A percentile compares a stretch with the other conserved stretches of the same genome.
phyloP scores from a whole-genome alignment of 805 yeast genomes.

The Blastobotrys attinorum region DNA sequence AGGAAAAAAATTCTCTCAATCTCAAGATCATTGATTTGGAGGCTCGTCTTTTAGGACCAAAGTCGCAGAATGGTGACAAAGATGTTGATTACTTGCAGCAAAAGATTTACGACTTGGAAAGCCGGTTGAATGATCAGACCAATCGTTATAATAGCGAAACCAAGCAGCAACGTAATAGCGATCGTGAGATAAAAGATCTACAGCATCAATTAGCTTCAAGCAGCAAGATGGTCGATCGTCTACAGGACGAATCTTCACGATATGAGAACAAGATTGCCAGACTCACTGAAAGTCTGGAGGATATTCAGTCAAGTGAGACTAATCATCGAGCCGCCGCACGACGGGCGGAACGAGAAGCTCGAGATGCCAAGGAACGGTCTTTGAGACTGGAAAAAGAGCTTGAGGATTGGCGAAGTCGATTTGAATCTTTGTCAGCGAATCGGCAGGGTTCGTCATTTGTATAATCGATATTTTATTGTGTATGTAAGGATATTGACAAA shows the following conservation, averaged over 20 bases:
- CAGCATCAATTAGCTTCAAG: conserved; percentile 21
- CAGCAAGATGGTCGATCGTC: conserved; percentile 22
- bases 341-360: conserved; percentile 43
- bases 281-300: conserved; percentile 31
- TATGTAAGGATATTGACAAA: neutral
- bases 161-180: conserved; percentile 16
- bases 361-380: conserved; percentile 41
- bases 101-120: conserved; percentile 18
- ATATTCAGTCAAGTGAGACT: conserved; percentile 31
- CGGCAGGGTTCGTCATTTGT: conserved; percentile 2
- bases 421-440: conserved; percentile 7
- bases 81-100: conserved; percentile 13
- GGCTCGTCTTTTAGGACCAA: conserved; percentile 14
- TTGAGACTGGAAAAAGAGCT: conserved; percentile 46
- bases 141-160: conserved; percentile 14
- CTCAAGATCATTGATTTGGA: conserved; percentile 21
- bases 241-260: conserved; percentile 45
- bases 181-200: conserved; percentile 22
- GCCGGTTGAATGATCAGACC: conserved; percentile 17
- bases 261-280: conserved; percentile 40
- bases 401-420: conserved; percentile 28
- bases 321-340: conserved; percentile 32
- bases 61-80: conserved; percentile 5
- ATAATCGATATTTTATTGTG: neutral
- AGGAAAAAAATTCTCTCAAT: conserved; percentile 23